Base-by-base conservation (phyloP, 441 rosid species). In the Theobroma grandiflorum region DNA sequence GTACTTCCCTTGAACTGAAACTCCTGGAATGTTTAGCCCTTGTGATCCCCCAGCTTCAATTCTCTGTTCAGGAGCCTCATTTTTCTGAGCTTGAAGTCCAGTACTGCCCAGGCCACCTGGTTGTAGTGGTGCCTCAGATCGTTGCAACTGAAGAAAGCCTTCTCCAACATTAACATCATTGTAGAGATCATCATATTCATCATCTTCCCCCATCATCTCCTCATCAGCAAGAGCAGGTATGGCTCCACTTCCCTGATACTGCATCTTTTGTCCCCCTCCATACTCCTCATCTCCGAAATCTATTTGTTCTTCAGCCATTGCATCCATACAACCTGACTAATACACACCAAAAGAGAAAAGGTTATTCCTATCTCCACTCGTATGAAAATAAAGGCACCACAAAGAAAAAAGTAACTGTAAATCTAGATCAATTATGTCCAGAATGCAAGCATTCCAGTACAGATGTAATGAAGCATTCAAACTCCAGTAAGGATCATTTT, bases 161-260 rank as follows among this genome's bases (percentile, higher is more conserved):
- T 91, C 98, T 33, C 99, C 98, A 8, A 96, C 97, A 83, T 96
- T 96, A 38, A 96, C 98, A 86, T 96, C 98, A 68, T 96, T 96
- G 75, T 96, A 96, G 20, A 96, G 91, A 86, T 96, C 99, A 82
- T 95, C 99, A 43, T 91, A 96, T 75, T 96, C 99, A 77, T 96
- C 99, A 76, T 96, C 99, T 79, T 96, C 99, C 58, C 96, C 98
- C 85, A 96, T 78, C 58, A 91, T 73, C 18, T 92, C 99, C 81
- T 93, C 99, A 78, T 97, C 99, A 5, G 94, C 94, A 74, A 97
- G 88, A 35, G 99, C 98, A 77, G 98, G 94, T 77, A 97, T 97
- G 64, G 99, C 91, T 81, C 95, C 99, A 73, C 91, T 86, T 59
- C 98, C 97, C 80, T 94, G 99, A 86, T 89, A 92, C 71, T 85